These are phyloP conservation scores for Nigrospora osmanthi DNA, from an alignment of 2,329 filamentous ascomycete species.

Conservation along the genomic window DNA sequence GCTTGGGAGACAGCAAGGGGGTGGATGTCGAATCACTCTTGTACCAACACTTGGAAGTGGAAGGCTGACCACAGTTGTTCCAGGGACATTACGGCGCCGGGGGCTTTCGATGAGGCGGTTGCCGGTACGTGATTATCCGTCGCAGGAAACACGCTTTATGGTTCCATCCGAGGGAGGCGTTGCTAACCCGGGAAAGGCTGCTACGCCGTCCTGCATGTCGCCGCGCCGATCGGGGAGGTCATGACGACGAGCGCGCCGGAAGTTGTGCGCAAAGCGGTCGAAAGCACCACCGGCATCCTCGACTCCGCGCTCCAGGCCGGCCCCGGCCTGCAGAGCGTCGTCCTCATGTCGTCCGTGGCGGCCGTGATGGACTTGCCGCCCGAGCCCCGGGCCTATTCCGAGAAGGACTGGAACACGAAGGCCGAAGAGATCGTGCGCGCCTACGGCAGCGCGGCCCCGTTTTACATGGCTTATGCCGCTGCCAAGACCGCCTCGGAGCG, in stretches of 20 bases:
- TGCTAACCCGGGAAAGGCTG: slow-evolving; percentile 10
- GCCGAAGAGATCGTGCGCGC: slow-evolving; percentile 10
- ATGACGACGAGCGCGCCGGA: slow-evolving; percentile 12
- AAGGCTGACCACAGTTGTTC: too few species aligned
- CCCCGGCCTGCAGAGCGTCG: slow-evolving; percentile 11
- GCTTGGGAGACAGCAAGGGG: too few species aligned
- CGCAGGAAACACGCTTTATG: neutral
- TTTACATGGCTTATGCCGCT: slow-evolving; percentile 15
- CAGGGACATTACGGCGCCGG: slow-evolving; percentile 10
- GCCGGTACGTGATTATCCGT: slow-evolving; percentile 8
- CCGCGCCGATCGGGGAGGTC: slow-evolving; percentile 13
- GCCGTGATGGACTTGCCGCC: slow-evolving; percentile 15
- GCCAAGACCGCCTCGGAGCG: slow-evolving; percentile 18
- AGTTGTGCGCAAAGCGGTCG: slow-evolving; percentile 12
- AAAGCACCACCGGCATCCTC: slow-evolving; percentile 12
- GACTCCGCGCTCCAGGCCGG: slow-evolving; percentile 12
- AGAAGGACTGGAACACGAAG: slow-evolving; percentile 17
- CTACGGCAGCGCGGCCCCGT: slow-evolving; percentile 8
- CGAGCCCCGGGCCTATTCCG: slow-evolving; percentile 10
- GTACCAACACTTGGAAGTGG: too few species aligned
- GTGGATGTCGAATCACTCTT: too few species aligned
- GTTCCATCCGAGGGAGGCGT: too few species aligned
- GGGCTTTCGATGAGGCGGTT: slow-evolving; percentile 13
- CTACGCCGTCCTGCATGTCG: slow-evolving; percentile 16
- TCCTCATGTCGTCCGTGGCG: slow-evolving; percentile 16